A percentile compares a stretch with the other conserved stretches of the same genome.
Evolutionary conservation across 441 rosid species (phyloP).

Genomic region (Eruca vesicaria): DNA sequence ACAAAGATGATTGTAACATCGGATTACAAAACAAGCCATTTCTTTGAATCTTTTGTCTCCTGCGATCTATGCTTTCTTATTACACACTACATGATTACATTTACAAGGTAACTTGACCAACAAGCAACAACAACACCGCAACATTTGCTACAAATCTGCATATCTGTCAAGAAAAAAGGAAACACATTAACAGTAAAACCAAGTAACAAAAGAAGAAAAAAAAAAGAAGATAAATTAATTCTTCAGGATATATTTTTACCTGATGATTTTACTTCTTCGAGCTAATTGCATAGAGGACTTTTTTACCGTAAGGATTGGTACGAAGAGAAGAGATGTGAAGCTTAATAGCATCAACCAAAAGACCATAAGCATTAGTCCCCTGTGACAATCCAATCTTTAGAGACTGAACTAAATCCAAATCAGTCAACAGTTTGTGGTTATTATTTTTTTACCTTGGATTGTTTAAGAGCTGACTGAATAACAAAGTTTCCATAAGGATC

Average conservation of each 20-base stretch:
- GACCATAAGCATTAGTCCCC: constrained; percentile 57
- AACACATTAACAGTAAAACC: neutral
- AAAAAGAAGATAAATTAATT: neutral
- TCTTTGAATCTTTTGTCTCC: neutral
- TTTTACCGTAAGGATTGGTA: constrained; percentile 80
- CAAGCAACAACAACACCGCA: constrained; percentile 16
- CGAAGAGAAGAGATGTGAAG: constrained; percentile 60
- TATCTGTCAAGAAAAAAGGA: neutral
- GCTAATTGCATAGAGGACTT: constrained; percentile 62
- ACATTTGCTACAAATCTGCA: constrained; percentile 31
- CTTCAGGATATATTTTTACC: neutral
- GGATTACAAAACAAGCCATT: neutral
- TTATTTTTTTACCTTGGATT: constrained; percentile 54
- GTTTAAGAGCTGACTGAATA: constrained; percentile 75
- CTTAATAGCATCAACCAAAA: constrained; percentile 68
- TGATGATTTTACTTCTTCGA: constrained; percentile 52
- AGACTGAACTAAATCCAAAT: neutral
- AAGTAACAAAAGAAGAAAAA: neutral
- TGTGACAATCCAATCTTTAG: constrained; percentile 23
- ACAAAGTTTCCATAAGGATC: constrained; percentile 87
- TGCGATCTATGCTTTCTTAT: constrained; percentile 15
- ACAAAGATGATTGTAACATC: neutral
- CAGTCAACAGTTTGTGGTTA: neutral
- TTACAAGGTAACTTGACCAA: constrained; percentile 32
- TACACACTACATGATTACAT: constrained; percentile 21